Evolutionary conservation across 2,329 filamentous ascomycete genomes (phyloP).

Genomic region (Peltaster fructicola): DNA sequence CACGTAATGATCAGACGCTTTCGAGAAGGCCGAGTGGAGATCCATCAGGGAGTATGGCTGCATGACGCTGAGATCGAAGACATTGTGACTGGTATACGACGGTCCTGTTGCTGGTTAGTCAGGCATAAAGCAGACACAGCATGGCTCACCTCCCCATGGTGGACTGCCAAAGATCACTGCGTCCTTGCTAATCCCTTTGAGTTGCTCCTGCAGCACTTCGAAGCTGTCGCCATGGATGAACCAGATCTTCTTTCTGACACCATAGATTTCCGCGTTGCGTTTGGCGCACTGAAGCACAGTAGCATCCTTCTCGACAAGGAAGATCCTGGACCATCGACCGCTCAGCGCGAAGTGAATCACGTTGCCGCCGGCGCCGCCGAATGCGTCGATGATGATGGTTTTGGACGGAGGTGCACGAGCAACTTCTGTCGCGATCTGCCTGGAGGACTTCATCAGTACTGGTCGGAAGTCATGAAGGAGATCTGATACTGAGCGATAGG

Average conservation of each 20-base stretch:
- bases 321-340: constrained; percentile 61
- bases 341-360: constrained; percentile 82
- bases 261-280: constrained; percentile 77
- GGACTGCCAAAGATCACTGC: constrained; percentile 53
- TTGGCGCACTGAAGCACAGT: constrained; percentile 75
- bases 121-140: neutral
- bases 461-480: too few species aligned
- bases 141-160: constrained; percentile 51
- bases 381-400: constrained; percentile 64
- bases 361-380: constrained; percentile 85
- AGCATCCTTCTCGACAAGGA: constrained; percentile 74
- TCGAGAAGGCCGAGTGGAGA: constrained; percentile 44
- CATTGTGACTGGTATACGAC: constrained; percentile 42
- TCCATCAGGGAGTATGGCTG: constrained; percentile 59
- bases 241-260: constrained; percentile 57
- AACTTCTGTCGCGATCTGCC: constrained; percentile 61
- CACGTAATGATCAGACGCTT: constrained; percentile 37
- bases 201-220: constrained; percentile 41
- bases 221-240: constrained; percentile 86
- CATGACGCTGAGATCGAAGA: constrained; percentile 79
- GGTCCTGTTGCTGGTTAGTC: constrained; percentile 29
- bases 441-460: constrained; percentile 18
- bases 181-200: constrained; percentile 30
- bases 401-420: constrained; percentile 36
- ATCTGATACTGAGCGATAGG: constrained; percentile 75